Evolutionary conservation across 495 filamentous ascomycete genomes (phyloP).

Genomic region (Neurospora tetrasperma): DNA sequence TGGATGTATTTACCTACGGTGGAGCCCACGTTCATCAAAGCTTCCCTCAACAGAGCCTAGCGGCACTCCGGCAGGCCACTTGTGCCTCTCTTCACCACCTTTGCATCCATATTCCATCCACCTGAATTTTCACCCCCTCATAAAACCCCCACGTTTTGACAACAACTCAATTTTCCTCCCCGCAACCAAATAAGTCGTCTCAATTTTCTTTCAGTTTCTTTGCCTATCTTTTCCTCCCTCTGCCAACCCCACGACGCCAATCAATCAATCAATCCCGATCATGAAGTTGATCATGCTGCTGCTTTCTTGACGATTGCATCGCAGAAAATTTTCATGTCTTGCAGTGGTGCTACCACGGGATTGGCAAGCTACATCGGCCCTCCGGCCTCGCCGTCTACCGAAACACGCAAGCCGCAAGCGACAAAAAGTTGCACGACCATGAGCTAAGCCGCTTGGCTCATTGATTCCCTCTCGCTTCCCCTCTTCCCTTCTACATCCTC

Average conservation of each 20-base stretch:
- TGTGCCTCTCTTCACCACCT: neutral
- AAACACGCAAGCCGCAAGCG: neutral
- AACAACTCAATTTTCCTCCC: constrained; percentile 14
- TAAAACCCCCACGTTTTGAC: constrained; percentile 16
- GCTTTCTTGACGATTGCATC: neutral
- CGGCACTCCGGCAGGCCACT: neutral
- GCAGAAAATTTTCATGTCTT: neutral
- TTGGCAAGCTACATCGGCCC: constrained; percentile 6
- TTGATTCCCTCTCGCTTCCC: neutral
- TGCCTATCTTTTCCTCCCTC: constrained; percentile 2
- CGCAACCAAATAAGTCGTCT: constrained; percentile 7
- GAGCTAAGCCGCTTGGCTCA: neutral
- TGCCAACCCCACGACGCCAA: neutral
- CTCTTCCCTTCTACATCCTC: neutral
- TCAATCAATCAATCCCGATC: neutral
- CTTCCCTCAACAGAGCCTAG: neutral
- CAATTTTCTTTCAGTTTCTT: neutral
- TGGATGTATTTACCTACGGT: neutral
- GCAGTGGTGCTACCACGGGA: neutral
- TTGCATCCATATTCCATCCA: neutral
- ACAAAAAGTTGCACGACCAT: neutral
- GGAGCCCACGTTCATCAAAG: neutral
- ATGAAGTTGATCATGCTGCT: neutral
- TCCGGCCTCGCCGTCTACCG: constrained; percentile 17
- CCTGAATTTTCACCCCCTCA: neutral